Conservation (phyloP, 2,329 filamentous ascomycete genomes). For the Ramularia collo-cygni region DNA sequence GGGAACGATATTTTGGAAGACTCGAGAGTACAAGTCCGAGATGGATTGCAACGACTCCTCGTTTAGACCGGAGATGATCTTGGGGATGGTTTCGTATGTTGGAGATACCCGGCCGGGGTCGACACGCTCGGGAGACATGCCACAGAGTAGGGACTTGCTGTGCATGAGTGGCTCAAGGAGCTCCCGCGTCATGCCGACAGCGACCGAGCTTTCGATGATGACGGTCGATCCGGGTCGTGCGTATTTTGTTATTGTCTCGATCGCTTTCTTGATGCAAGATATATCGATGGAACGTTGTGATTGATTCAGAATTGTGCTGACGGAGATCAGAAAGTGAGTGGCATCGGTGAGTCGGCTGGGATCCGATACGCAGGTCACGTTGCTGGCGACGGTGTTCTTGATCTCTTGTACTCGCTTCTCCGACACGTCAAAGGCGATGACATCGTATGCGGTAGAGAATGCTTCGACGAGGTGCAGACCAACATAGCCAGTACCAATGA, state of each 20-base stretch:
- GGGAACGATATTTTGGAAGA: constrained; percentile 6
- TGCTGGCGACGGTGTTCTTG: background rate
- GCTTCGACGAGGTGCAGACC: constrained; percentile 8
- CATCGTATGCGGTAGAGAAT: constrained; percentile 4
- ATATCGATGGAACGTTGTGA: constrained; percentile 3
- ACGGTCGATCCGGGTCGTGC: constrained; percentile 7
- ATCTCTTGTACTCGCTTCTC: constrained; percentile 4
- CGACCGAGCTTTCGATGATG: constrained; percentile 8
- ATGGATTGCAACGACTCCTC: constrained; percentile 2
- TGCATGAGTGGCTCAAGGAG: constrained; percentile 2
- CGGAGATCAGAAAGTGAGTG: constrained; percentile 7
- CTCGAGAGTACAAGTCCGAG: constrained; percentile 3
- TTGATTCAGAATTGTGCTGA: constrained; percentile 4
- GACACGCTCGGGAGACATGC: constrained; percentile 10
- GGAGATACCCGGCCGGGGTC: constrained; percentile 8
- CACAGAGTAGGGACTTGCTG: constrained; percentile 1
- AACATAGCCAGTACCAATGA: constrained; percentile 9
- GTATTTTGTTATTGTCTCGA: constrained; percentile 3
- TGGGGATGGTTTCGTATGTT: constrained; percentile 4
- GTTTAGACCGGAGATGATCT: constrained; percentile 9
- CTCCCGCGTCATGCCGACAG: constrained; percentile 9
- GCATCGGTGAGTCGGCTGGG: background rate
- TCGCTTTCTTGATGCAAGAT: constrained; percentile 4
- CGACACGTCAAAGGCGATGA: constrained; percentile 9
- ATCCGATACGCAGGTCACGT: constrained; percentile 3